Conservation (phyloP, 805 yeast genomes). For the Wickerhamomyces pijperi region DNA sequence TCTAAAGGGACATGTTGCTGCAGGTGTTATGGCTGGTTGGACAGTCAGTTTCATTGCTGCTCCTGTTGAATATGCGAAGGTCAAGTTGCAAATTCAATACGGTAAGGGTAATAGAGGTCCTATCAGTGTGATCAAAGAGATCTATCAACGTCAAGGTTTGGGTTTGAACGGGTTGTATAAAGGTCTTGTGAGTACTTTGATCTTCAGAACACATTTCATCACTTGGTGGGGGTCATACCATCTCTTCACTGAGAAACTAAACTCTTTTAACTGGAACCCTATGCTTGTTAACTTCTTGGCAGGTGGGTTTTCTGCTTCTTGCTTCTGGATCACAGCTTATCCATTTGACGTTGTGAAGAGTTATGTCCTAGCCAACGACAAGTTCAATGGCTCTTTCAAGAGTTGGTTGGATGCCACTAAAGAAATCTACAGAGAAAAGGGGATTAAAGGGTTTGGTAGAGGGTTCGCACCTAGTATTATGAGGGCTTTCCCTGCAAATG, state of each 20-base stretch:
- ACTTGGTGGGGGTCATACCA: slow-evolving; percentile 96
- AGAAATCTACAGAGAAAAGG: slow-evolving; percentile 52
- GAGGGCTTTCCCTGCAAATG: slow-evolving; percentile 88
- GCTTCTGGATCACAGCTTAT: slow-evolving; percentile 84
- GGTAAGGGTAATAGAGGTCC: slow-evolving; percentile 75
- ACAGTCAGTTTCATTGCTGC: slow-evolving; percentile 95
- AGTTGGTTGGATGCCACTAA: slow-evolving; percentile 64
- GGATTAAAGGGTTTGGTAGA: slow-evolving; percentile 61
- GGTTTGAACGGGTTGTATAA: slow-evolving; percentile 70
- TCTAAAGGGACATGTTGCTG: slow-evolving; percentile 59
- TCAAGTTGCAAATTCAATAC: slow-evolving; percentile 81
- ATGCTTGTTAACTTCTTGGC: slow-evolving; percentile 80
- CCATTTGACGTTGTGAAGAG: slow-evolving; percentile 87
- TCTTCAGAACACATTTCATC: slow-evolving; percentile 76
- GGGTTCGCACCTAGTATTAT: slow-evolving; percentile 74
- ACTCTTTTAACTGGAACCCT: slow-evolving; percentile 44
- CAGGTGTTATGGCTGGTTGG: slow-evolving; percentile 75
- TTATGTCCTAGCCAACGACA: slow-evolving; percentile 70
- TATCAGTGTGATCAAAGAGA: slow-evolving; percentile 53
- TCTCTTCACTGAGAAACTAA: slow-evolving; percentile 58
- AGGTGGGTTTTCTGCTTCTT: slow-evolving; percentile 79
- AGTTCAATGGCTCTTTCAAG: slow-evolving; percentile 58
- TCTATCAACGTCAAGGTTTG: slow-evolving; percentile 35
- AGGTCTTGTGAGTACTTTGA: slow-evolving; percentile 77
- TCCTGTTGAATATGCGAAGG: slow-evolving; percentile 84